Base-by-base conservation (phyloP, 192 early-diverging fungal genomes). In the Rhizophagus sp. region DNA sequence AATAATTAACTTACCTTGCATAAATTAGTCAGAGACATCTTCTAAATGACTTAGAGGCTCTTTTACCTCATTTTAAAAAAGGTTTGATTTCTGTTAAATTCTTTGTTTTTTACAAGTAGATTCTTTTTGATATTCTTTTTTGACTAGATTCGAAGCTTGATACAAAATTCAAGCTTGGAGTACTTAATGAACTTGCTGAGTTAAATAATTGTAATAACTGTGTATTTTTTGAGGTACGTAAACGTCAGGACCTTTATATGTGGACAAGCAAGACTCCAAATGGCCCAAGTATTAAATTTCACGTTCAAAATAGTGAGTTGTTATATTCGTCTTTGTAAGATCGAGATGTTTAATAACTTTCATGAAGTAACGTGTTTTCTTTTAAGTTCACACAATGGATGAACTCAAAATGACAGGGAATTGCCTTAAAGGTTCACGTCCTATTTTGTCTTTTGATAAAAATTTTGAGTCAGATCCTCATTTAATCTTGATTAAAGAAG, bases 391-490 rank as follows among this genome's bases (percentile, higher is more conserved):
- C 84, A 99, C 98, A 33, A 98, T 99, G 97, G 96, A 98, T 83
- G 98, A 99, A 85, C 91, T 99, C 44, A 95, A 95, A 73, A 95
- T 99, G 94, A 97, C 96, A 4, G 98, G 98, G 78, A 99, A 99
- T 88, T 97, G 95, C 84, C 87, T 99, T 64, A 98, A 98, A 83
- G 97, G 97, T 25, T 97, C 96, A 22, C 94, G 98, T 62, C 96
- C 96, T 22, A 92, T 99, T 39, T 87, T 99, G 33, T 96, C 95
- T 11, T 99, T 99, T 85, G 98, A 99, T 84, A 88, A 92, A 72
- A 93, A 85, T 80, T 99, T 99, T 88, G 97, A 98, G 75, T 87
- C 84, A 71, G 85, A 91, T 78, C 95, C 97, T 39, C 93, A 98
- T 82, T 90, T 92, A 83, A 83, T 90, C 79, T 88, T 99, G 33